phyloP scores from a whole-genome alignment of 305 asterid genomes.

The Solanum hybrid region DNA sequence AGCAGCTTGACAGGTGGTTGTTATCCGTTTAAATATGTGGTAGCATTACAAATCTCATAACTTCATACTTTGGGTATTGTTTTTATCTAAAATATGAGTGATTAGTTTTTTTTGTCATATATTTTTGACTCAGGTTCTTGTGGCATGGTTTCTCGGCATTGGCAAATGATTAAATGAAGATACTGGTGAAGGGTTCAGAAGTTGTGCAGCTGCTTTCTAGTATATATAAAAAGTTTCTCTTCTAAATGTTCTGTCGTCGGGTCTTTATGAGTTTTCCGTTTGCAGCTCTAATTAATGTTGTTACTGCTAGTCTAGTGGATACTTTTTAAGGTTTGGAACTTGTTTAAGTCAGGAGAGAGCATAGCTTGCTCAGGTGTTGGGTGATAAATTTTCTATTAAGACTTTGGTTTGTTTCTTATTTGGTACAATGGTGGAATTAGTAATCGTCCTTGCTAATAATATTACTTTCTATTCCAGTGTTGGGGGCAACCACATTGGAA shows the following conservation, averaged over 20 bases:
- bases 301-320: neutral
- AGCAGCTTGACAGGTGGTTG: constrained; percentile 61
- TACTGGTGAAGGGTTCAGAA: constrained; percentile 1
- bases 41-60: constrained; percentile 18
- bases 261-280: neutral
- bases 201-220: neutral
- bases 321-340: neutral
- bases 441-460: neutral
- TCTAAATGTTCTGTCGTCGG: neutral
- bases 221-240: neutral
- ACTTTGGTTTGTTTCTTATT: neutral
- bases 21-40: constrained; percentile 46
- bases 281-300: neutral
- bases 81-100: neutral
- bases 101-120: neutral
- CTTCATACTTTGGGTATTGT: neutral
- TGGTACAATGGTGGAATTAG: neutral
- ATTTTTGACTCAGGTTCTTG: constrained; percentile 17
- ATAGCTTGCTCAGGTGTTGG: neutral
- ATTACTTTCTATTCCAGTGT: neutral
- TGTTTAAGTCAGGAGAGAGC: neutral
- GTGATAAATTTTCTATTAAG: neutral
- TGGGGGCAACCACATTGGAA: neutral
- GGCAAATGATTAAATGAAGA: neutral
- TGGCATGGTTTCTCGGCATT: constrained; percentile 17